Base-by-base conservation (phyloP, 129 eudicot genomes). In the Scalesia atractyloides region DNA sequence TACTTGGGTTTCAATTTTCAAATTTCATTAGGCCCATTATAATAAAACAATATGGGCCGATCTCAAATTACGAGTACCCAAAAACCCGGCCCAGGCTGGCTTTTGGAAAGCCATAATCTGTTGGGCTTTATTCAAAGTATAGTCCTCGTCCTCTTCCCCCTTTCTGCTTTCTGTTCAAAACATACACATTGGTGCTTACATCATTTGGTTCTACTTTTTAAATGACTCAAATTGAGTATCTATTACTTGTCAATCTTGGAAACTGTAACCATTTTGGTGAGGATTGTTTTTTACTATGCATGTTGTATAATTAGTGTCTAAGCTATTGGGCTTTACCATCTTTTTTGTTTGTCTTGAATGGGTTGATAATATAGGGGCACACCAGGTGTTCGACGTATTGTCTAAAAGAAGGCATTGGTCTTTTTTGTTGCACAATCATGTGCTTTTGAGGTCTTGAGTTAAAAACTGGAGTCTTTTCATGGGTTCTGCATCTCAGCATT, bases 311-410 rank as follows among this genome's bases (percentile, higher is more conserved):
- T 49, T 49, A 0, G 8, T 0, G 19, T 15, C 15, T 14, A n/a
- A 3, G 16, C 18, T 49, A 14, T 49, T 19, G 56, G 56, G 1
- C n/a, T 50, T 3, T 50, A 5, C 56, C 19, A 14, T 50, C n/a
- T 49, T 50, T 49, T 53, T 16, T 53, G 59, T 16, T 19, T 53
- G 26, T 47, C 11, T 7, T 53, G 17, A 16, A 17, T 17, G 59
- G 26, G 59, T 17, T 53, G 59, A 53, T 53, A 18, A 20, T 53
- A 6, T 10, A 53, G 59, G 59, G 3, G 58, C 58, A 16, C 59
- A 53, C 26, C 26, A 53, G 26, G 59, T 53, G 59, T 53, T 53
- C 59, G 59, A 53, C 59, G 59, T 52, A 52, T 5, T 52, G 22
- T 18, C 12, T 9, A 17, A 52, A 16, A 5, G 18, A 49, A 50